These are phyloP conservation scores for Kockiozyma suomiensis DNA, from an alignment of 805 yeast genomes.

Conservation along the genomic window DNA sequence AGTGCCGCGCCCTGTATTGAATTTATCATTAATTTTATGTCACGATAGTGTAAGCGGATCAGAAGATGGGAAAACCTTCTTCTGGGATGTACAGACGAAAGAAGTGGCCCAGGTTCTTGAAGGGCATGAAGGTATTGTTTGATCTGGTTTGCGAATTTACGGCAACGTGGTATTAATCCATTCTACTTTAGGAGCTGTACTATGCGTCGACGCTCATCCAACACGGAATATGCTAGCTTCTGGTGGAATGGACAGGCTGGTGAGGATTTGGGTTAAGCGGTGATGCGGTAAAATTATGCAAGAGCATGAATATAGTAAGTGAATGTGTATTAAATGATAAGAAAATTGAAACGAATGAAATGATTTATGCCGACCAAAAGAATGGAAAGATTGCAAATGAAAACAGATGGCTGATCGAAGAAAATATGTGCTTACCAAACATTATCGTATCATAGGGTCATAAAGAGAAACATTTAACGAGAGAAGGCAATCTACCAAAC, in stretches of 20 bases:
- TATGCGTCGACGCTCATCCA: constrained; percentile 35
- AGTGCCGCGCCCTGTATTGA: neutral
- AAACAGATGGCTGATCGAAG: neutral
- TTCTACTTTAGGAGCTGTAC: constrained; percentile 28
- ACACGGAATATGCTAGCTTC: constrained; percentile 33
- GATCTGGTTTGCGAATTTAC: too few species aligned
- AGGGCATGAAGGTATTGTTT: constrained; percentile 32
- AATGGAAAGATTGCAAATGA: neutral
- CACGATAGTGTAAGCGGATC: constrained; percentile 56
- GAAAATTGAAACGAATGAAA: neutral
- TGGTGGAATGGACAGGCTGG: constrained; percentile 31
- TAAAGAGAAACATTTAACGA: neutral
- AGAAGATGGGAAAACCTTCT: constrained; percentile 54
- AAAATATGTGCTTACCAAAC: too few species aligned
- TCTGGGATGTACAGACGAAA: constrained; percentile 72
- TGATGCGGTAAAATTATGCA: neutral
- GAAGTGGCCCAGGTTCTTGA: constrained; percentile 46
- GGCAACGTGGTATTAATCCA: too few species aligned
- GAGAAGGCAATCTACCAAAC: neutral
- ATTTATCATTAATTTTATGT: neutral
- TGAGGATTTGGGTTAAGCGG: constrained; percentile 24
- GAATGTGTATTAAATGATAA: neutral
- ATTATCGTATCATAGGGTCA: too few species aligned
- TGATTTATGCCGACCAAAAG: neutral
- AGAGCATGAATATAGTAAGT: neutral